Evolutionary conservation across 2,329 filamentous ascomycete genomes (phyloP).

Genomic region (Colletotrichum filicis): DNA sequence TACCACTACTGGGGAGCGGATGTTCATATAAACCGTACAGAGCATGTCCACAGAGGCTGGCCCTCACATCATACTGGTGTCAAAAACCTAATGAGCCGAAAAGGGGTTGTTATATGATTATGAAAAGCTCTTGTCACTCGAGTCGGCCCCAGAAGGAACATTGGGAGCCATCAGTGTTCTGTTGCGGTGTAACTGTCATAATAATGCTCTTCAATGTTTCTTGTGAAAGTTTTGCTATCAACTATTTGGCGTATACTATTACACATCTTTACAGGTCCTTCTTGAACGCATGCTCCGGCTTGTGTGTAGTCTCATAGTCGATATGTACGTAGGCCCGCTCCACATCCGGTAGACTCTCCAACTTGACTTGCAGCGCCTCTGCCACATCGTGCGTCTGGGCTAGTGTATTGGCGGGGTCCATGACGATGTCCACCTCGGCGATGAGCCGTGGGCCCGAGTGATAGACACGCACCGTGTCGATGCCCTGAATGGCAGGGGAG

Average conservation of each 20-base stretch:
- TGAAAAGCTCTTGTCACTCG: not conserved
- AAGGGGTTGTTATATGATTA: not conserved
- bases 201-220: not conserved
- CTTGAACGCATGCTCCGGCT: constrained; percentile 80
- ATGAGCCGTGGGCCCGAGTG: constrained; percentile 89
- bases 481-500: constrained; percentile 80
- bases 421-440: constrained; percentile 96
- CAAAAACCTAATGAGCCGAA: not conserved
- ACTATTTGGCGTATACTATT: not conserved
- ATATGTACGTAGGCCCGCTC: constrained; percentile 97
- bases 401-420: constrained; percentile 80
- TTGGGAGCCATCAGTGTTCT: too few relatives aligned
- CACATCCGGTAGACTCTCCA: constrained; percentile 90
- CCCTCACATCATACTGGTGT: not conserved
- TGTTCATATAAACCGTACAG: not conserved
- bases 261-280: constrained; percentile 62
- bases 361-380: constrained; percentile 91
- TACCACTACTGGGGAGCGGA: constrained; percentile 6
- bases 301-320: constrained; percentile 95
- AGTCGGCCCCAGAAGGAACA: not conserved
- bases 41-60: not conserved
- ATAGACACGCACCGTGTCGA: constrained; percentile 95
- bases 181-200: not conserved
- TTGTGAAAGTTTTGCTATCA: not conserved
- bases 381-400: constrained; percentile 90